These are phyloP conservation scores for Zanthoxylum bungeanum DNA, from an alignment of 345 rosid species.

Conservation along the genomic window DNA sequence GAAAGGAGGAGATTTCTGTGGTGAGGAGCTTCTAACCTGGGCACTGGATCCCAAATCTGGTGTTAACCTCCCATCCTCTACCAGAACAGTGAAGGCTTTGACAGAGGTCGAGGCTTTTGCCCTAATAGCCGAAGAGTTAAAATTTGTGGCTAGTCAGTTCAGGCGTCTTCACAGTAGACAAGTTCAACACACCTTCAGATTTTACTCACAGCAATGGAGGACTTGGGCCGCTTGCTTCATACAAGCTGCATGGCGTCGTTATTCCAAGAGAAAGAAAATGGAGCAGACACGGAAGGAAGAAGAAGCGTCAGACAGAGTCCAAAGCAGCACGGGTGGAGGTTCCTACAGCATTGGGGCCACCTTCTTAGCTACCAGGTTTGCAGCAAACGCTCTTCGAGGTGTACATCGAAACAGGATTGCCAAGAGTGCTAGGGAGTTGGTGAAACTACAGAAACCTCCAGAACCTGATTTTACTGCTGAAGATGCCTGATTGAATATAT, in stretches of 20 bases:
- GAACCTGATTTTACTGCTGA: constrained; percentile 97
- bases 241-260: constrained; percentile 95
- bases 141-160: constrained; percentile 93
- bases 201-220: constrained; percentile 97
- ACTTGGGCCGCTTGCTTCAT: constrained; percentile 99
- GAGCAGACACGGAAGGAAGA: constrained; percentile 76
- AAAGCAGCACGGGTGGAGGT: constrained; percentile 40
- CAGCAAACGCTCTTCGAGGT: constrained; percentile 89
- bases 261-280: constrained; percentile 70
- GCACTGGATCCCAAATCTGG: constrained; percentile 94
- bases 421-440: constrained; percentile 62
- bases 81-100: constrained; percentile 83
- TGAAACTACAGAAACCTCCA: constrained; percentile 81
- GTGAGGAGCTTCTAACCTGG: constrained; percentile 96
- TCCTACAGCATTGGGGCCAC: constrained; percentile 86
- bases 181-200: constrained; percentile 94
- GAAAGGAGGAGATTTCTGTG: constrained; percentile 93
- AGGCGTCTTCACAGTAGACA: constrained; percentile 93
- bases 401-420: constrained; percentile 74
- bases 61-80: constrained; percentile 90
- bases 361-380: constrained; percentile 80
- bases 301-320: constrained; percentile 37
- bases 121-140: constrained; percentile 79
- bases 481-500: constrained; percentile 47
- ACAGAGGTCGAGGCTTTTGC: constrained; percentile 95